phyloP scores from a whole-genome alignment of 768 basidiomycete genomes.

The Lactifluus volemus region DNA sequence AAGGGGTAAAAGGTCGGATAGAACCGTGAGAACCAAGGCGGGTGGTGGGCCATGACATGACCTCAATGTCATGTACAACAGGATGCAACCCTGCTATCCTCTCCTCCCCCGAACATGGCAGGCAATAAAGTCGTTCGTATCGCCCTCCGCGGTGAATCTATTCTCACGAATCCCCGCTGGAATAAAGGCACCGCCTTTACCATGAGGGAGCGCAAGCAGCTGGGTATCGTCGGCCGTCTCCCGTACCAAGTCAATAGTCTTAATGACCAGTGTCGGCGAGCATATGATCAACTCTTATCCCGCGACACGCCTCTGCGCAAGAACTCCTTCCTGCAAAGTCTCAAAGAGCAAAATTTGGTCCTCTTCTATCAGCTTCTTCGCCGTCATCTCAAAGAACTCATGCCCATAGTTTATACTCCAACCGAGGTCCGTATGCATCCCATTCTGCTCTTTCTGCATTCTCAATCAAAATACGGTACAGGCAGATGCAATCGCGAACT shows the following conservation, averaged over 20 bases:
- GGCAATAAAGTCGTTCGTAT: conserved; percentile 27
- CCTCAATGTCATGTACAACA: background rate
- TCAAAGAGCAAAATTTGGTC: conserved; percentile 77
- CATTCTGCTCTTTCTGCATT: background rate
- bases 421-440: conserved; percentile 44
- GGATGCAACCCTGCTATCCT: too few relatives aligned
- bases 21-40: background rate
- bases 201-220: conserved; percentile 51
- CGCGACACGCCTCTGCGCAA: conserved; percentile 40
- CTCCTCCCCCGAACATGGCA: background rate
- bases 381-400: conserved; percentile 38
- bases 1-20: background rate
- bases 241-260: conserved; percentile 39
- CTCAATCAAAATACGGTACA: conserved; percentile 23
- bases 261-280: conserved; percentile 68
- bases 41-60: background rate
- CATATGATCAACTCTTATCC: conserved; percentile 51
- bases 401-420: conserved; percentile 75
- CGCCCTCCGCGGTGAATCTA: conserved; percentile 49
- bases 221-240: conserved; percentile 43
- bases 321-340: conserved; percentile 68
- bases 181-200: conserved; percentile 82
- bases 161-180: conserved; percentile 58
- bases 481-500: conserved; percentile 76
- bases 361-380: conserved; percentile 60